Evolutionary conservation across 768 basidiomycete species (phyloP), one percentile per base, ranked within the genome.

Genomic region (Leccinum aurantiacum): DNA sequence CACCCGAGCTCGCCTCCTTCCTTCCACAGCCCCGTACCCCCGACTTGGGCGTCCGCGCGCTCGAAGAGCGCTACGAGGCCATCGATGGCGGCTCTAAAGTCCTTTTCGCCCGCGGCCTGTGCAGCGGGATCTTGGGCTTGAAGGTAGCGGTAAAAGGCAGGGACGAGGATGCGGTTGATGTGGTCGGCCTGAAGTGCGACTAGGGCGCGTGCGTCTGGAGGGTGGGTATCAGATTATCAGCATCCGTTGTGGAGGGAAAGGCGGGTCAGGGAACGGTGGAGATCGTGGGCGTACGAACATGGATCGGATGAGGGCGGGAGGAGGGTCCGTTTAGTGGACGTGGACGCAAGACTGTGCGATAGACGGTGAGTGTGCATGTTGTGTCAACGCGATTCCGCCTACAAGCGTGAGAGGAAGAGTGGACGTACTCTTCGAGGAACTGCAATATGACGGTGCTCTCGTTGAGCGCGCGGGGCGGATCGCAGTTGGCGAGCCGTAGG

Each of bases 391-490:
- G 25, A 38, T 24, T 4, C 19, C 17, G 25, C 25, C 41, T 10
- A n/a, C n/a, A 19, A 29, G 25, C 24, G 8, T 5, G 25, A 17
- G 22, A 49, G 24, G 25, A 27, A 27, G 17, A 17, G 11, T 6
- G 25, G 25, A 75, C 81, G 29, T 61, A 90, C 88, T 91, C 89
- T 75, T 92, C 86, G 48, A 94, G 76, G 67, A 82, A 94, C 49
- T 91, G 89, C 59, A 92, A 70, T 60, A 93, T 89, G 35, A 91
- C 85, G 0, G 85, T 89, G 67, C 89, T 91, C 70, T 93, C 92
- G 70, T 92, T 89, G 13, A 93, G 73, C 0, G 85, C 82, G 35
- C 84, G 76, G 0, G 88, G 84, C 0, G 86, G 87, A 52, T 69
- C 70, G 60, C 78, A 83, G 3, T 74, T 73, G 64, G 85, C 74